Base-by-base conservation (phyloP, 2,329 filamentous ascomycete species). In the Karstenula rhodostoma region DNA sequence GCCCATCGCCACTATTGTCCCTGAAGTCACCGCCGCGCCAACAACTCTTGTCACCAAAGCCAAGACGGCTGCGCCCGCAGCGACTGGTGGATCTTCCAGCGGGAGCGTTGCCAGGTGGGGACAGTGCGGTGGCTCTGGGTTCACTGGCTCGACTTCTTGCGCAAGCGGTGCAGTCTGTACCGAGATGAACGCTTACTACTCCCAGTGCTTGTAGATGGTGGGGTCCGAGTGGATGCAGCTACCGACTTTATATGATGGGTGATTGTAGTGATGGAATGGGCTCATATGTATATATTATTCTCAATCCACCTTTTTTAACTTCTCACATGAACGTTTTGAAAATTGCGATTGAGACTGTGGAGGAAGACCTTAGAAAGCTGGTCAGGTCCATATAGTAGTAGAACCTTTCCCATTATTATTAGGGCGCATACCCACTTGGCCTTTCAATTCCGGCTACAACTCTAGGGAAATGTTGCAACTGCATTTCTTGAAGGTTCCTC, bases 181-280 rank as follows among this genome's bases (percentile, higher is more conserved):
- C 29, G 66, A 69, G 25, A 67, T 65, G 57, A 84, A 83, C 73
- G 69, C 74, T 7, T 84, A 79, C 68, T 84, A 84, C 74, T 78
- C 67, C 29, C 82, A 84, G 75, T 84, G 82, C 67, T 55, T 74
- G 35, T 73, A 62, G 68, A 25, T 44, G 35, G 13, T 40, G n/a
- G 3, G 15, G 37, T 3, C 7, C 13, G n/a, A n/a, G 37, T 40
- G 37, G 17, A 17, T 40, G 17, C 3, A 40, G 37, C 10, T 13
- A 40, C 3, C n/a, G 37, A 17, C 2, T n/a, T 40, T 40, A n/a
- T n/a, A n/a, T 13, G 35, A 40, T 3, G 13, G 17, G 35, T 15
- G 13, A 8, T 13, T n/a, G 35, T n/a, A 40, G 35, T 13, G 15
- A 3, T 40, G 15, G 35, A n/a, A 13, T 8, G 2, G 5, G 4